Evolutionary conservation across 1,139 yeast genomes (phyloP).

Genomic region (Wickerhamomyces sp.): DNA sequence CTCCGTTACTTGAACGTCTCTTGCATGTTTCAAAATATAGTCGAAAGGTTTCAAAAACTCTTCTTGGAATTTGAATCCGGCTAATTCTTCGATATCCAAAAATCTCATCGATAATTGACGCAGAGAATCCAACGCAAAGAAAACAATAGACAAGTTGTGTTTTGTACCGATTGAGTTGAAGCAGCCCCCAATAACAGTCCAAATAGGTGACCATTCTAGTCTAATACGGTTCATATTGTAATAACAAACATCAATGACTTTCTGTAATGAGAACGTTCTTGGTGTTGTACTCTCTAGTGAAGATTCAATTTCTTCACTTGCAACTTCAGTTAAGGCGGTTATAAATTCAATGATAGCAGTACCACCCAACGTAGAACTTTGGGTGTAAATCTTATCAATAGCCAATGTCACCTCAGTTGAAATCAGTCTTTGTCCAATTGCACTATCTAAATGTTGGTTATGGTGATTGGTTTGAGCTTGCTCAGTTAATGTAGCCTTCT

Average conservation of each 20-base stretch:
- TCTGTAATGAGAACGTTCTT: slow-evolving; percentile 86
- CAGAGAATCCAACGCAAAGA: slow-evolving; percentile 90
- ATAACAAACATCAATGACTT: slow-evolving; percentile 95
- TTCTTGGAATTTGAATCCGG: slow-evolving; percentile 93
- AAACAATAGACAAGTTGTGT: slow-evolving; percentile 68
- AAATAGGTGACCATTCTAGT: slow-evolving; percentile 93
- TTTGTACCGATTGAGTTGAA: slow-evolving; percentile 86
- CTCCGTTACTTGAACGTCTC: slow-evolving; percentile 70
- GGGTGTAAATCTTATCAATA: slow-evolving; percentile 83
- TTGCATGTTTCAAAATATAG: slow-evolving; percentile 66
- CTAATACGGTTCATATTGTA: slow-evolving; percentile 96
- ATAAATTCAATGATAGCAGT: slow-evolving; percentile 85
- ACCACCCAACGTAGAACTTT: slow-evolving; percentile 75
- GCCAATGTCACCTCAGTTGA: slow-evolving; percentile 79
- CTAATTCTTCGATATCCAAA: slow-evolving; percentile 86
- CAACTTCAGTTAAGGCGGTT: slow-evolving; percentile 78
- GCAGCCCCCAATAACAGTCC: slow-evolving; percentile 91
- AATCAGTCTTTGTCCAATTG: slow-evolving; percentile 55
- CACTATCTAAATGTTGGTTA: slow-evolving; percentile 46
- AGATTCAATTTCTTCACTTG: slow-evolving; percentile 86
- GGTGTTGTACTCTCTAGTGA: slow-evolving; percentile 82
- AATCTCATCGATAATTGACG: slow-evolving; percentile 91
- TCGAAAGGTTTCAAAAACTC: slow-evolving; percentile 92
- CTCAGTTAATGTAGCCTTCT: slow-evolving; percentile 43
- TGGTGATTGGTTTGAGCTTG: slow-evolving; percentile 45